Conservation (phyloP, 140 eudicot species). For the Flaveria floridana region DNA sequence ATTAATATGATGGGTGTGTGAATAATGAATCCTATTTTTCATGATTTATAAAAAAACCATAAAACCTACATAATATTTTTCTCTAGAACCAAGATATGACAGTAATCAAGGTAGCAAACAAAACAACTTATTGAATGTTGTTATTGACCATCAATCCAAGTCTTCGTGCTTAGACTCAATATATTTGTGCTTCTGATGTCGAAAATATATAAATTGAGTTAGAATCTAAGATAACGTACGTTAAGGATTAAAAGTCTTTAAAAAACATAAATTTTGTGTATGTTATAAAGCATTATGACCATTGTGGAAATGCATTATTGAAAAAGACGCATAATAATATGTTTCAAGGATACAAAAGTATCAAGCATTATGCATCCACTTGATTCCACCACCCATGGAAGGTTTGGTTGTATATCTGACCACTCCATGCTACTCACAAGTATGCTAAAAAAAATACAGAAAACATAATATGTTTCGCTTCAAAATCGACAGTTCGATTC, state of each 20-base stretch:
- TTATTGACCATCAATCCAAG: conserved; percentile 12
- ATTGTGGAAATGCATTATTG: background rate
- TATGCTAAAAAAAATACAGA: conserved; percentile 46
- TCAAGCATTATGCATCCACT: conserved; percentile 80
- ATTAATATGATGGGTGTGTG: too few species aligned
- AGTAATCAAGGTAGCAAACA: too few species aligned
- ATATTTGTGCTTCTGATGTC: conserved; percentile 11
- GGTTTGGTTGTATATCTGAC: conserved; percentile 62
- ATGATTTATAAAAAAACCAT: too few species aligned
- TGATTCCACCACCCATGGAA: conserved; percentile 88
- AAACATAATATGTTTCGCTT: background rate
- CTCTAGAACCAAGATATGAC: too few species aligned
- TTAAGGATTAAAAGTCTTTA: conserved; percentile 21
- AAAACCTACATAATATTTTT: too few species aligned
- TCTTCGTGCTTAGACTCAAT: conserved; percentile 21
- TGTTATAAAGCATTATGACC: background rate
- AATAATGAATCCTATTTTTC: too few species aligned
- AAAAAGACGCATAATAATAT: background rate
- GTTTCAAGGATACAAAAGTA: conserved; percentile 65
- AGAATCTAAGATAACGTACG: conserved; percentile 30
- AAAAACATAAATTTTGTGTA: background rate
- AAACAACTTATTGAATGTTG: background rate
- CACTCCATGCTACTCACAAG: conserved; percentile 73
- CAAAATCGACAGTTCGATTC: background rate
- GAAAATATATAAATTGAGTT: conserved; percentile 38